A percentile compares a stretch with the other conserved stretches of the same genome.
Evolutionary conservation across 306 rosid genomes (phyloP).

Genomic region (Castanopsis chinensis): DNA sequence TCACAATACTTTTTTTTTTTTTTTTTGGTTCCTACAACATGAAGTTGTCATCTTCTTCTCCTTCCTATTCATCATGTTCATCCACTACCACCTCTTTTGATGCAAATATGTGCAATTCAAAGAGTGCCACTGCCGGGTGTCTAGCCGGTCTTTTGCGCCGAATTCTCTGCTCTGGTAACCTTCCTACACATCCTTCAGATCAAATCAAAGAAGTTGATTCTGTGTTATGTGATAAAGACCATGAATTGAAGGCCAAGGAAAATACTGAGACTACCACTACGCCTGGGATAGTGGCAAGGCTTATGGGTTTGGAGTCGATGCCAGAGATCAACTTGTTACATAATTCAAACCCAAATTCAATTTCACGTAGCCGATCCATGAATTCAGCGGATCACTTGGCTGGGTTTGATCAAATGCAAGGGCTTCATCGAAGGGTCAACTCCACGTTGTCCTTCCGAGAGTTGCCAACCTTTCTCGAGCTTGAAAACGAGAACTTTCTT

Average conservation of each 20-base stretch:
- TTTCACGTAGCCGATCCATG: constrained; percentile 60
- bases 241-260: constrained; percentile 21
- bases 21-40: constrained; percentile 31
- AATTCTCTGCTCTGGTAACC: constrained; percentile 68
- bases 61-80: constrained; percentile 43
- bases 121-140: constrained; percentile 55
- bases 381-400: constrained; percentile 49
- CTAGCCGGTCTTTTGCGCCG: constrained; percentile 62
- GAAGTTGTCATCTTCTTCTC: constrained; percentile 47
- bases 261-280: constrained; percentile 19
- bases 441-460: constrained; percentile 66
- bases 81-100: constrained; percentile 38
- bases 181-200: constrained; percentile 73
- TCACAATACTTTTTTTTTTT: constrained; percentile 2
- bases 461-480: constrained; percentile 48
- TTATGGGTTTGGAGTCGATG: constrained; percentile 80
- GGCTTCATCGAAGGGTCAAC: constrained; percentile 35
- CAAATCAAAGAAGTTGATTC: constrained; percentile 40
- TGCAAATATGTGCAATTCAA: constrained; percentile 46
- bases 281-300: constrained; percentile 73
- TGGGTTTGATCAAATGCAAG: constrained; percentile 31
- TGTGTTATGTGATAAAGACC: constrained; percentile 18
- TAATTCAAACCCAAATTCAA: constrained; percentile 20
- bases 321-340: constrained; percentile 30
- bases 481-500: constrained; percentile 59